A percentile compares a stretch with the other conserved stretches of the same genome.
These are phyloP conservation scores for Triticum urartu DNA, from an alignment of 176 grass and related monocot genomes.

Conservation along the genomic window DNA sequence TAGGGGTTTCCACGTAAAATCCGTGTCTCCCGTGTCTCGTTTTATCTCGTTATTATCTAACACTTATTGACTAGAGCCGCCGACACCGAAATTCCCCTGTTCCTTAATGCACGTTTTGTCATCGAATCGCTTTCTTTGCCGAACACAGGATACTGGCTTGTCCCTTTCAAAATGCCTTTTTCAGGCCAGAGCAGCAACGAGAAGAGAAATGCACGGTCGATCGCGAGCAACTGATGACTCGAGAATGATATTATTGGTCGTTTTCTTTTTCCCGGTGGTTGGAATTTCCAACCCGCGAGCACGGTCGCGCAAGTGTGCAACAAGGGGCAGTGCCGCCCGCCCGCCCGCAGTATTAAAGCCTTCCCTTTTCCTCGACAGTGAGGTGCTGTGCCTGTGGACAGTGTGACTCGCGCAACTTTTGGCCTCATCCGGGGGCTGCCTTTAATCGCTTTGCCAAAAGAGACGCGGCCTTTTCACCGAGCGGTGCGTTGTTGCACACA, in stretches of 20 bases:
- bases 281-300: background rate
- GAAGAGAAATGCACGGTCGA: background rate
- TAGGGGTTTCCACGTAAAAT: too few relatives aligned
- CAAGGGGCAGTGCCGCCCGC: too few relatives aligned
- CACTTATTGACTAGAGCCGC: too few relatives aligned
- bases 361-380: background rate
- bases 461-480: constrained; percentile 44
- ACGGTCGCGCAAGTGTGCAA: background rate
- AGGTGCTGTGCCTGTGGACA: constrained; percentile 5
- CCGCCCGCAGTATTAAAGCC: background rate
- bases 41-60: too few relatives aligned
- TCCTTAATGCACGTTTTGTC: background rate
- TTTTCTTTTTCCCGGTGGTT: background rate
- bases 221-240: background rate
- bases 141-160: too few relatives aligned
- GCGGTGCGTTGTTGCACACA: background rate
- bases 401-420: constrained; percentile 47
- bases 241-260: background rate
- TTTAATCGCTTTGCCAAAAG: constrained; percentile 86
- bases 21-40: too few relatives aligned
- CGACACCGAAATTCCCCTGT: background rate
- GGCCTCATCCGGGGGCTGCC: constrained; percentile 22
- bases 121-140: background rate
- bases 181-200: background rate
- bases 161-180: too few relatives aligned